phyloP scores from a whole-genome alignment of 2,329 filamentous ascomycete genomes.

The Phialophora verrucosa region DNA sequence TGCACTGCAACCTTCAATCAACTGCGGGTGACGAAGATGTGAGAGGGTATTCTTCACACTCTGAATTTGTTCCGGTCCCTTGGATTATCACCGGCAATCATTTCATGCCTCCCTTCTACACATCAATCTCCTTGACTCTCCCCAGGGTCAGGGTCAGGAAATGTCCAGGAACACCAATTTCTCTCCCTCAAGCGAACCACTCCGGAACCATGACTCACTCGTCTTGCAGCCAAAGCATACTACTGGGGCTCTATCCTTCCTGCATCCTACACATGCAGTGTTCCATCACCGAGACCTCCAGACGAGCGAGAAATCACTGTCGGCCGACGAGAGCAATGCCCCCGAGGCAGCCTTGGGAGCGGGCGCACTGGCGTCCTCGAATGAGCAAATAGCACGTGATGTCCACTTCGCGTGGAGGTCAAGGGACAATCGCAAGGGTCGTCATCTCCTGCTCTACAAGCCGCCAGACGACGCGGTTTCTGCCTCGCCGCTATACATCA shows the following conservation, averaged over 20 bases:
- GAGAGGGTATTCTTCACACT: neutral
- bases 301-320: neutral
- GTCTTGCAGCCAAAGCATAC: neutral
- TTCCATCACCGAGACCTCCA: neutral
- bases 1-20: neutral
- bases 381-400: neutral
- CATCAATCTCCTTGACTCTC: neutral
- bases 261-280: constrained; percentile 1
- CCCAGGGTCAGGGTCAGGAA: neutral
- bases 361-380: neutral
- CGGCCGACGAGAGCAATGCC: neutral
- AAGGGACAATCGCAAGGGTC: neutral
- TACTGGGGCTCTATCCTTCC: neutral
- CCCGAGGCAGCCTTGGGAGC: neutral
- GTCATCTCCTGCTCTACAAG: constrained; percentile 1
- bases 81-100: neutral
- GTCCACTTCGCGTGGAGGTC: constrained; percentile 1
- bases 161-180: neutral
- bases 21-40: neutral
- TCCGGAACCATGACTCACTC: neutral
- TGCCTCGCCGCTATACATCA: neutral
- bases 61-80: neutral
- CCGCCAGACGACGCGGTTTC: neutral
- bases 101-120: neutral
- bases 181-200: neutral